Base-by-base conservation (phyloP, 2,329 filamentous ascomycete genomes). In the Ambrosiella cleistominuta region DNA sequence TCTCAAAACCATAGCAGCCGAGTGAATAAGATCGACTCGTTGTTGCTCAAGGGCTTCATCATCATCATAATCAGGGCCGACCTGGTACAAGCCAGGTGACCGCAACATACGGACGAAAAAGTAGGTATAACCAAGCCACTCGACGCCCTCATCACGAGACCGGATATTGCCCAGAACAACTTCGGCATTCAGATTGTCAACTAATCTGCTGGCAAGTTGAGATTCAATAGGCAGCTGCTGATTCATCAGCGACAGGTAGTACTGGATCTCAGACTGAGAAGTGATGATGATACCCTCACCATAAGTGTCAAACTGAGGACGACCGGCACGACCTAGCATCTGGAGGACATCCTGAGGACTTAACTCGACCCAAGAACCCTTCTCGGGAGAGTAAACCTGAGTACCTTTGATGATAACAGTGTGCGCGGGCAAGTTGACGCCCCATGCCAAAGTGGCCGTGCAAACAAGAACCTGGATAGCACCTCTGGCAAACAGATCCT, bases 381-480 rank as follows among this genome's bases (percentile, higher is more conserved):
- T 97, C 68, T 98, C 93, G 0, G 93, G 93, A 0, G 93, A 97
- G 72, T 98, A 98, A 17, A 98, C 85, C 67, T 95, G 89, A 0
- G 93, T 98, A 58, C 93, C 93, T 72, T 98, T 98, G 75, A 98
- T 98, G 67, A 98, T 91, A 66, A 98, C 93, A 0, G 93, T 97
- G 67, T 98, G 93, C 1, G 93, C 93, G 3, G 93, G 93, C 67
- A 98, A 73, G 70, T 98, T 98, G 67, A 98, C 93, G 81, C 93
- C 93, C 93, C 93, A 98, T 27, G 93, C 93, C 57, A 98, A 76
- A n/a, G 93, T 98, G 44, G 94, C 91, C 44, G 93, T 98, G 71
- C 89, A 97, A 40, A 97, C 91, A 55, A 98, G 81, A 1, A 98
- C 93, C 68, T 96, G 90, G 42, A 98, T 88, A 38, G 86, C 83